phyloP scores from a whole-genome alignment of 495 filamentous ascomycete species.

The Aspergillus asperescens region DNA sequence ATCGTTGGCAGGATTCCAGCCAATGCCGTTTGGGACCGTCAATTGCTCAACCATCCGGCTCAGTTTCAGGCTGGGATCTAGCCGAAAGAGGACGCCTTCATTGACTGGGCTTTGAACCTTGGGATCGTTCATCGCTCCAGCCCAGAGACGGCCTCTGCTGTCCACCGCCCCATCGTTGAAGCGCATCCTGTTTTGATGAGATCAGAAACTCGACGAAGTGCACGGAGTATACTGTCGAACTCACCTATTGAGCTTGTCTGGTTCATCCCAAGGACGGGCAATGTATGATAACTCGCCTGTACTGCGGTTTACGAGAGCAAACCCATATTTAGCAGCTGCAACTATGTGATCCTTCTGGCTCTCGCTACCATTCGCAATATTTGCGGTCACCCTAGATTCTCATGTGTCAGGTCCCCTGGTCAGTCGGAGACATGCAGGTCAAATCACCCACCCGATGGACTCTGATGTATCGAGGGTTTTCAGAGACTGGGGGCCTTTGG shows the following conservation, averaged over 20 bases:
- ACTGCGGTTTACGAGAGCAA: conserved; percentile 65
- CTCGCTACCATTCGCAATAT: conserved; percentile 64
- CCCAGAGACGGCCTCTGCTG: conserved; percentile 77
- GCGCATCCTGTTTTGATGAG: conserved; percentile 43
- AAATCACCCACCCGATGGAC: conserved; percentile 50
- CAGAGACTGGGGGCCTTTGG: conserved; percentile 57
- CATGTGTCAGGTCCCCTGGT: conserved; percentile 5
- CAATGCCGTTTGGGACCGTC: conserved; percentile 83
- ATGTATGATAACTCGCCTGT: conserved; percentile 60
- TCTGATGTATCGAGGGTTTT: conserved; percentile 60
- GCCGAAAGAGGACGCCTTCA: conserved; percentile 56
- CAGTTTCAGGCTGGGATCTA: conserved; percentile 56
- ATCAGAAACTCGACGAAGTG: neutral
- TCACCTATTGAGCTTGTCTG: conserved; percentile 45
- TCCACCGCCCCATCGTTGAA: conserved; percentile 83
- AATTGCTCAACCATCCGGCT: conserved; percentile 57
- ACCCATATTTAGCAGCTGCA: conserved; percentile 75
- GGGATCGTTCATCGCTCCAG: conserved; percentile 81
- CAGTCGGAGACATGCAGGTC: neutral
- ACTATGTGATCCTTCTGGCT: conserved; percentile 57
- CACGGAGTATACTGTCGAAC: neutral
- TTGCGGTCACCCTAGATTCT: conserved; percentile 62
- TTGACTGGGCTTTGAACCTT: conserved; percentile 31
- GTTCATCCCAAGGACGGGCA: conserved; percentile 51
- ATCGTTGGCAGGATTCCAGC: conserved; percentile 63